A percentile compares a stretch with the other conserved stretches of the same genome.
phyloP scores from a whole-genome alignment of 495 filamentous ascomycete genomes.

The Tuber aestivum region DNA sequence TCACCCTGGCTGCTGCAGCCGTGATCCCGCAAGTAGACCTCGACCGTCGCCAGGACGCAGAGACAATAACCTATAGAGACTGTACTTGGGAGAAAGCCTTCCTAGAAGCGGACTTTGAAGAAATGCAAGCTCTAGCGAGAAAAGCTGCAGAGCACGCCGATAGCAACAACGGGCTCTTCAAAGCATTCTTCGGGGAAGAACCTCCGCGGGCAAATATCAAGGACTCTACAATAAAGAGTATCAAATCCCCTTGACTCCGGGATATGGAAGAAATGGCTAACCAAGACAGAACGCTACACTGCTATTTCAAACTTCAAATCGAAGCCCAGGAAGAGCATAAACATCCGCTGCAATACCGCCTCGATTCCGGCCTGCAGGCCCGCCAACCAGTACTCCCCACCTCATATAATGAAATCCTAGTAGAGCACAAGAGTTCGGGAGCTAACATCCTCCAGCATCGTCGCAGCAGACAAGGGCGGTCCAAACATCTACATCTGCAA shows the following conservation, averaged over 20 bases:
- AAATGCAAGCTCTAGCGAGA: background rate
- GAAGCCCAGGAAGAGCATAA: background rate
- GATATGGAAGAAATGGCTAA: background rate
- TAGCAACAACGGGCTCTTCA: background rate
- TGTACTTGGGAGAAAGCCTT: background rate
- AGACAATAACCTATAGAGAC: background rate
- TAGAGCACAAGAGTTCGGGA: background rate
- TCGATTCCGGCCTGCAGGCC: background rate
- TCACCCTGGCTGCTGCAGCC: background rate
- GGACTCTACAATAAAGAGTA: background rate
- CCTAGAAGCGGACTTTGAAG: background rate
- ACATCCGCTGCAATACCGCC: background rate
- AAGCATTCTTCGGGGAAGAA: background rate
- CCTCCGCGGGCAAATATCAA: background rate
- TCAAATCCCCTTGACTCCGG: background rate
- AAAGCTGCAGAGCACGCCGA: background rate
- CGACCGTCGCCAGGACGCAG: background rate
- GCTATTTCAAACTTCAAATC: background rate
- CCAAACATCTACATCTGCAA: slow-evolving; percentile 3
- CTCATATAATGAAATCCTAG: background rate
- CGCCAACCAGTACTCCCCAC: background rate
- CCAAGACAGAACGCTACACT: background rate
- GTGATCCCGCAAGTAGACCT: background rate
- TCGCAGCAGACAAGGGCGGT: background rate
- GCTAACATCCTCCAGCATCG: background rate